Evolutionary conservation across 176 grass and related monocot species (phyloP).

Genomic region (Aegilops umbellulata): DNA sequence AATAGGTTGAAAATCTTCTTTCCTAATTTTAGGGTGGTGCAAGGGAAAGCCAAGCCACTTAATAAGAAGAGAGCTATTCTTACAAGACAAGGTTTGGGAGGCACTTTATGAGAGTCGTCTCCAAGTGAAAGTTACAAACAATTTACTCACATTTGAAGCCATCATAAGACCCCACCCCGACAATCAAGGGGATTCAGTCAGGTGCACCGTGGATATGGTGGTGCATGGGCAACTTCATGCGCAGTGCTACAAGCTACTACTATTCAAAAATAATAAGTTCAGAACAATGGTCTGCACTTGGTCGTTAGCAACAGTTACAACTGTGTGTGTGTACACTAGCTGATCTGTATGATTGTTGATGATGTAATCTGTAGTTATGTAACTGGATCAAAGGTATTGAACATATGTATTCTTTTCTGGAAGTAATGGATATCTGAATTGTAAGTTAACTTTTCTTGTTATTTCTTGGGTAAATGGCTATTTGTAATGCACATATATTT

Average conservation of each 20-base stretch:
- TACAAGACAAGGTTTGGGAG: neutral
- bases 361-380: neutral
- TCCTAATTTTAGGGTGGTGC: too few species aligned
- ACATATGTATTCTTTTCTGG: neutral
- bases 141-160: neutral
- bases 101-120: conserved; percentile 73
- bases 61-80: too few species aligned
- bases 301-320: neutral
- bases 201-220: neutral
- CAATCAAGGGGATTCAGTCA: neutral
- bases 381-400: neutral
- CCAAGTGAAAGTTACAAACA: conserved; percentile 42
- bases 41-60: too few species aligned
- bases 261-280: neutral
- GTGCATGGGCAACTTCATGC: too few species aligned
- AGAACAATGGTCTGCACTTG: neutral
- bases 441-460: neutral
- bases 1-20: too few species aligned
- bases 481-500: neutral
- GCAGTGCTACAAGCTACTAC: neutral
- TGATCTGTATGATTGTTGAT: neutral
- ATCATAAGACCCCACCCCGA: neutral
- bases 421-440: neutral
- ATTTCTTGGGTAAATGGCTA: neutral
- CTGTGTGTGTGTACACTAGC: neutral